Base-by-base conservation (phyloP, 2,329 filamentous ascomycete genomes). In the Diaporthe eres region DNA sequence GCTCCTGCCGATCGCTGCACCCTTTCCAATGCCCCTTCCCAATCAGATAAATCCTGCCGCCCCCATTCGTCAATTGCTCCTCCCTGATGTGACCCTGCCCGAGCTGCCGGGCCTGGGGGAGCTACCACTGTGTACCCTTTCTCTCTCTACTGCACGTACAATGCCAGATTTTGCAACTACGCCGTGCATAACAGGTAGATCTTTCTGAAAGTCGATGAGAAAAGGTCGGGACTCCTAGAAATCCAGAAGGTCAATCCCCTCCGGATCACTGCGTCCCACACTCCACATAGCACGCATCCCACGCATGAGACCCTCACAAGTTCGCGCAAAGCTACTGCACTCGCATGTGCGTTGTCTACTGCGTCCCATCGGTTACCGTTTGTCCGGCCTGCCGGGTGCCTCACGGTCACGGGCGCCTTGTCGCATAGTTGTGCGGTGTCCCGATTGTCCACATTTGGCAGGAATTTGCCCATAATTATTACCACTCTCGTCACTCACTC, bases 21-120 rank as follows among this genome's bases (percentile, higher is more conserved):
- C 49, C 3, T 13, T 51, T 0, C 47, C 8, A 4, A 6, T 1
- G 25, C 22, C 15, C 44, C 28, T 51, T 53, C n/a, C 49, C 34
- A 70, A 70, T 70, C 65, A 70, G 65, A 55, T 70, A 70, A 55
- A 70, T 28, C 65, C 65, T 22, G 31, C 34, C 34, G 34, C 55
- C 51, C 49, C 65, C 34, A 70, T 70, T 55, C 49, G 65, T 39
- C 65, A 70, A 70, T 70, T n/a, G 22, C 34, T 22, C 22, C 47
- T 53, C 22, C 3, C 4, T 31, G 49, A 70, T 70, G 49, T 9
- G 47, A 55, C 65, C 65, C 49, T 70, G 49, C 65, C 49, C 65
- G n/a, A 70, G 34, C 49, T 55, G n/a, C 65, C 49, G 31, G 47
- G 31, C 47, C 65, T 34, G 34, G 34, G 31, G 31, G 34, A 9